phyloP scores from a whole-genome alignment of 495 filamentous ascomycete genomes.

The Aspergillus bridgeri region DNA sequence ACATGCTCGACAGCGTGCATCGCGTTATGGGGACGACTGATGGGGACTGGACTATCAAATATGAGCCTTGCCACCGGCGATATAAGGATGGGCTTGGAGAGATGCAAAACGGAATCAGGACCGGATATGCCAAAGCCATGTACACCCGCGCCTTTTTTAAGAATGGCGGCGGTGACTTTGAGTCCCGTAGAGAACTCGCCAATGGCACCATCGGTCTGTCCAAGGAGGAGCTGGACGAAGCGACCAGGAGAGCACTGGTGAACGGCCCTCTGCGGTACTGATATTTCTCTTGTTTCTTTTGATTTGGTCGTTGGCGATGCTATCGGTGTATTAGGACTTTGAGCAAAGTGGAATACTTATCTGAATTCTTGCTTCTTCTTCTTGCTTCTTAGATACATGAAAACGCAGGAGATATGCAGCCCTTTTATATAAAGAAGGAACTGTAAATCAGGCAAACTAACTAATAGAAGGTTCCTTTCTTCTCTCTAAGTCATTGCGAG shows the following conservation, averaged over 20 bases:
- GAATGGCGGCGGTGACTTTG: conserved; percentile 43
- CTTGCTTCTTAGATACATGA: too few species aligned
- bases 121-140: conserved; percentile 31
- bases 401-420: too few species aligned
- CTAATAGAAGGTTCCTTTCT: too few species aligned
- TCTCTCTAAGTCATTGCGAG: too few species aligned
- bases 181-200: conserved; percentile 30
- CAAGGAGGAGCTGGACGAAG: conserved; percentile 58
- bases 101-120: conserved; percentile 39
- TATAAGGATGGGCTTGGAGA: conserved; percentile 37
- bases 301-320: too few species aligned
- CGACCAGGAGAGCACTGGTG: conserved; percentile 21
- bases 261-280: too few species aligned
- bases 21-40: conserved; percentile 51
- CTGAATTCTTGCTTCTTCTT: too few species aligned
- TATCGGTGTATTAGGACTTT: too few species aligned
- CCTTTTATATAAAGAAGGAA: too few species aligned
- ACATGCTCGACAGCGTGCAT: conserved; percentile 49
- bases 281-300: background rate
- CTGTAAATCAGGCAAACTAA: too few species aligned
- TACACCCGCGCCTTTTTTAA: conserved; percentile 52
- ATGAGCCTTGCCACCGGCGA: conserved; percentile 41
- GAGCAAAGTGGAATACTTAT: too few species aligned
- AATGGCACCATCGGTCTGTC: conserved; percentile 53
- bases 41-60: conserved; percentile 53